phyloP scores from a whole-genome alignment of 2,329 filamentous ascomycete genomes.

The Phialocephala sp. region DNA sequence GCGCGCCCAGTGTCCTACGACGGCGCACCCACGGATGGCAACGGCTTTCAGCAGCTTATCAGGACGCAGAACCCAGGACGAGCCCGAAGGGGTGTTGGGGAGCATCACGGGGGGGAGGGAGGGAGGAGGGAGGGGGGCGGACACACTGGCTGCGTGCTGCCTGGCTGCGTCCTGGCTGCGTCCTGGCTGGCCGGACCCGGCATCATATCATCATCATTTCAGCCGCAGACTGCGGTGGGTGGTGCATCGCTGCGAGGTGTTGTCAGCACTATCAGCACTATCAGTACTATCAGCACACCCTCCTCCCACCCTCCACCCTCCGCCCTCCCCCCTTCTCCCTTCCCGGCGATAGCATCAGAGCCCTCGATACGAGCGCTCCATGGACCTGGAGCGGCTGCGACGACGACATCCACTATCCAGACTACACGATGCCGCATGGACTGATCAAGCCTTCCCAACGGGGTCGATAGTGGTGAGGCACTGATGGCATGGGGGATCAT shows the following conservation, averaged over 20 bases:
- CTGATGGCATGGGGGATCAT: background rate
- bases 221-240: background rate
- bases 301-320: background rate
- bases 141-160: background rate
- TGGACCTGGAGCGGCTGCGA: background rate
- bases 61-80: background rate
- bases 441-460: background rate
- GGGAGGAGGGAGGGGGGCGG: too few relatives aligned
- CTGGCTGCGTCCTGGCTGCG: too few relatives aligned
- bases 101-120: background rate
- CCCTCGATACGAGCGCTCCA: background rate
- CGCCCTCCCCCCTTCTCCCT: background rate
- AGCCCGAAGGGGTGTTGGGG: too few relatives aligned
- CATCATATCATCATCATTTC: background rate
- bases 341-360: background rate
- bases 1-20: background rate
- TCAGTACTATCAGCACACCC: conserved; percentile 4
- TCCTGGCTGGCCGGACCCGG: background rate
- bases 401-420: background rate
- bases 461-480: background rate
- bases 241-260: too few relatives aligned
- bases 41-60: background rate
- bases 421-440: background rate
- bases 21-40: too few relatives aligned
- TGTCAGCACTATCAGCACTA: background rate